Percentiles rank a stretch among this genome's conserved stretches.
phyloP scores from a whole-genome alignment of 192 early-diverging fungal genomes.

The Coemansia sp. region DNA sequence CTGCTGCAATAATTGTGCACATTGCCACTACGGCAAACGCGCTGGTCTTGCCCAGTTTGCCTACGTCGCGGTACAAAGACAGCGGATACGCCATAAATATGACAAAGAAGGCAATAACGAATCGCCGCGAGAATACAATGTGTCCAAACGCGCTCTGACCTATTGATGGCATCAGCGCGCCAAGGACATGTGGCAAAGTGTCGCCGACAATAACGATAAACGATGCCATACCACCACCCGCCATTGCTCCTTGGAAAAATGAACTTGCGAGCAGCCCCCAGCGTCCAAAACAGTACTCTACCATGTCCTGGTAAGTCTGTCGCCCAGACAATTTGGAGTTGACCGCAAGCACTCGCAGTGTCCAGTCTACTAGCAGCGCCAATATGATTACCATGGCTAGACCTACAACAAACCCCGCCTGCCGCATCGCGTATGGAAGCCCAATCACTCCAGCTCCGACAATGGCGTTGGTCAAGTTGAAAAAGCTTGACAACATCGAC shows the following conservation, averaged over 20 bases:
- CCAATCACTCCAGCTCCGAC: conserved; percentile 89
- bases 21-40: conserved; percentile 82
- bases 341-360: conserved; percentile 69
- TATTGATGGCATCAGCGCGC: conserved; percentile 66
- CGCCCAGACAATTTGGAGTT: conserved; percentile 76
- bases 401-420: conserved; percentile 71
- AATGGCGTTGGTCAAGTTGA: conserved; percentile 93
- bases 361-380: conserved; percentile 71
- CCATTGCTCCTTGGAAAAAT: conserved; percentile 90
- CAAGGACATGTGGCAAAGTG: conserved; percentile 82
- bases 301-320: conserved; percentile 80
- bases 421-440: conserved; percentile 79
- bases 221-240: conserved; percentile 78
- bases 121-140: conserved; percentile 66
- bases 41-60: conserved; percentile 85
- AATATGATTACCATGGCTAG: conserved; percentile 56
- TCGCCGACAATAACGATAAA: conserved; percentile 71
- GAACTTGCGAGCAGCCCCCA: conserved; percentile 76
- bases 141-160: conserved; percentile 57
- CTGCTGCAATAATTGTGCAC: conserved; percentile 72
- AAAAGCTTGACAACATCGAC: conserved; percentile 55
- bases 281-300: conserved; percentile 80
- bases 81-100: conserved; percentile 79
- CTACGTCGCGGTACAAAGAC: conserved; percentile 84
- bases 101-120: conserved; percentile 78